Evolutionary conservation across 2,329 filamentous ascomycete genomes (phyloP), one percentile per base, ranked within the genome.

Genomic region (Fonsecaea erecta): DNA sequence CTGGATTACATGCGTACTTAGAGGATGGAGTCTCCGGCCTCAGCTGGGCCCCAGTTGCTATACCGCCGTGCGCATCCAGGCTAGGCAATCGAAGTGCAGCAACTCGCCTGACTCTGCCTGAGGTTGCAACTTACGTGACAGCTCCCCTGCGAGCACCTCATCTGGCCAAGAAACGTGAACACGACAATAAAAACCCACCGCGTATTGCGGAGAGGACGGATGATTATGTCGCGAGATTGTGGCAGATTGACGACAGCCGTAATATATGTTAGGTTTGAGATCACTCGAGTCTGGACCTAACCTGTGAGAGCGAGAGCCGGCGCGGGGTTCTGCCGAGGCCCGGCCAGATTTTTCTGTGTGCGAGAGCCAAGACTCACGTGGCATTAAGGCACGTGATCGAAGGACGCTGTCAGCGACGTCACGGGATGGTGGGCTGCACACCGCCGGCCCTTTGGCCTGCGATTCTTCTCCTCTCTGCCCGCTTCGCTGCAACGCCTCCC

Each of bases 71-170:
- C 40, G n/a, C 37, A n/a, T n/a, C n/a, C n/a, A n/a, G 55, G 55
- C 55, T 21, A 35, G 18, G n/a, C 43, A 43, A 21, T 58, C 55
- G 55, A 37, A 58, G 35, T 16, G 35, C 24, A 7, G n/a, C 55
- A n/a, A 14, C 26, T 30, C 24, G 16, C 14, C 54, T 43, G 16
- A 28, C n/a, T 9, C 7, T 26, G 34, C 35, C 35, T 35, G n/a
- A 57, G 21, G 28, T 30, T 60, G 46, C 43, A 26, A 52, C 34
- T 60, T 51, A 26, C 57, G 57, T 60, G 57, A 60, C 43, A 16
- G 34, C 57, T 24, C 28, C 40, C 57, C 35, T 52, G 43, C 14
- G 21, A 60, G 57, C 57, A 60, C 57, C 24, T 60, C 57, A 60
- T 60, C 18, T 28, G 8, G 57, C 57, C 57, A 60, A 60, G 57